A percentile compares a stretch with the other conserved stretches of the same genome.
Evolutionary conservation across 768 basidiomycete species (phyloP).

Genomic region (Phylloporus sp.): DNA sequence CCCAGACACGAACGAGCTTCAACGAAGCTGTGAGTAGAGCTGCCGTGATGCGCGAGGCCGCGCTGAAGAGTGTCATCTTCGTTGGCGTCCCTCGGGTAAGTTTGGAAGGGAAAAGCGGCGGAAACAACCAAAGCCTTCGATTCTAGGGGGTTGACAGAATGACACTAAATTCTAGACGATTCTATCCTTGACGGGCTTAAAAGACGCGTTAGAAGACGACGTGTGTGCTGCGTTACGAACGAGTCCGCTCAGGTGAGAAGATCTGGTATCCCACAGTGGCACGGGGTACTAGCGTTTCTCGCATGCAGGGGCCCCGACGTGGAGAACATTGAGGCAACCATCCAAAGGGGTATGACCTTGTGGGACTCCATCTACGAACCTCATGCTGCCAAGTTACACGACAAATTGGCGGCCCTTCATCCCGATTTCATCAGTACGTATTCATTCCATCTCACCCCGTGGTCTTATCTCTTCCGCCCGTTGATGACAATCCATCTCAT

Average conservation of each 20-base stretch:
- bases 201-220: constrained; percentile 75
- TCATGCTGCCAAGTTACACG: constrained; percentile 83
- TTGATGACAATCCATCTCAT: constrained; percentile 28
- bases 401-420: constrained; percentile 84
- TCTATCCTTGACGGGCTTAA: constrained; percentile 71
- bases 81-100: constrained; percentile 81
- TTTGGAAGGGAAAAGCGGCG: constrained; percentile 6
- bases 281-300: constrained; percentile 24
- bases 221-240: constrained; percentile 70
- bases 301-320: constrained; percentile 51
- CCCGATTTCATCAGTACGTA: constrained; percentile 90
- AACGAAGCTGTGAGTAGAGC: constrained; percentile 65
- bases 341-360: constrained; percentile 63
- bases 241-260: constrained; percentile 57
- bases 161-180: constrained; percentile 56
- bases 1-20: constrained; percentile 40
- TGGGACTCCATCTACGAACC: constrained; percentile 90
- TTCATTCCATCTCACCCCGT: constrained; percentile 30
- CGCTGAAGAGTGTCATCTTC: constrained; percentile 86
- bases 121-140: background rate
- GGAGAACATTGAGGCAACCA: constrained; percentile 65
- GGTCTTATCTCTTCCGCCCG: constrained; percentile 28
- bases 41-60: constrained; percentile 85
- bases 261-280: constrained; percentile 11
- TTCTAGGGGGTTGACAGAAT: constrained; percentile 5